Conservation (phyloP, 805 yeast genomes). For the Debaryomyces maramus region DNA sequence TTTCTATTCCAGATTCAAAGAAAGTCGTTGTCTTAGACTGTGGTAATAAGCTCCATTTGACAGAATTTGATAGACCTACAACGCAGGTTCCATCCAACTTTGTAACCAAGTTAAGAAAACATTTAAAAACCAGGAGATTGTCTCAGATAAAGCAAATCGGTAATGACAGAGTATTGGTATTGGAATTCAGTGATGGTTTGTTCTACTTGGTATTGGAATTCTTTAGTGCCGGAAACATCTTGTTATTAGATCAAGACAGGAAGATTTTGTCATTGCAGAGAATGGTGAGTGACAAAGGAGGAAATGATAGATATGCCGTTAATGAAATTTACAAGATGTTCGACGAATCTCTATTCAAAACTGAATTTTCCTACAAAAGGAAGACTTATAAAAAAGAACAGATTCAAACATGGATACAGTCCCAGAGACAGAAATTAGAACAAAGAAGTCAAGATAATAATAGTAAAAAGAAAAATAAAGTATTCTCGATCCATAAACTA, state of each 20-base stretch:
- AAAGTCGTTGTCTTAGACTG: slow-evolving; percentile 75
- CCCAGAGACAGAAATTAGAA: slow-evolving; percentile 28
- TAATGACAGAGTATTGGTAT: slow-evolving; percentile 78
- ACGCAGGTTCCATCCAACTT: slow-evolving; percentile 83
- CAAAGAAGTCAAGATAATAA: slow-evolving; percentile 2
- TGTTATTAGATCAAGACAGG: slow-evolving; percentile 67
- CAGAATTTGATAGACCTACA: slow-evolving; percentile 78
- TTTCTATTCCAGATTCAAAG: slow-evolving; percentile 81
- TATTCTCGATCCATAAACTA: slow-evolving; percentile 66
- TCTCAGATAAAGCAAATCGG: slow-evolving; percentile 72
- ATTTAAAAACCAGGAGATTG: slow-evolving; percentile 75
- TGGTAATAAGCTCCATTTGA: slow-evolving; percentile 77
- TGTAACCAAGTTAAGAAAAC: slow-evolving; percentile 83
- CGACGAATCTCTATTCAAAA: slow-evolving; percentile 48
- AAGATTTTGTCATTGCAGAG: slow-evolving; percentile 76
- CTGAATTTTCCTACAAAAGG: slow-evolving; percentile 11
- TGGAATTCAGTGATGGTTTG: slow-evolving; percentile 81
- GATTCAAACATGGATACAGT: slow-evolving; percentile 40
- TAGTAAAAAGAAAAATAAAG: slow-evolving; percentile 42
- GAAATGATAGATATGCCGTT: slow-evolving; percentile 65
- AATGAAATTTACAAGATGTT: slow-evolving; percentile 70
- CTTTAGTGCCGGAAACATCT: slow-evolving; percentile 91
- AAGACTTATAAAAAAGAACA: slow-evolving; percentile 27
- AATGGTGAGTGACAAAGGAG: slow-evolving; percentile 71
- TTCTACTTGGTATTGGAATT: slow-evolving; percentile 82